A percentile compares a stretch with the other conserved stretches of the same genome.
These are phyloP conservation scores for Stephania japonica DNA, from an alignment of 164 flowering plant species.

Conservation along the genomic window DNA sequence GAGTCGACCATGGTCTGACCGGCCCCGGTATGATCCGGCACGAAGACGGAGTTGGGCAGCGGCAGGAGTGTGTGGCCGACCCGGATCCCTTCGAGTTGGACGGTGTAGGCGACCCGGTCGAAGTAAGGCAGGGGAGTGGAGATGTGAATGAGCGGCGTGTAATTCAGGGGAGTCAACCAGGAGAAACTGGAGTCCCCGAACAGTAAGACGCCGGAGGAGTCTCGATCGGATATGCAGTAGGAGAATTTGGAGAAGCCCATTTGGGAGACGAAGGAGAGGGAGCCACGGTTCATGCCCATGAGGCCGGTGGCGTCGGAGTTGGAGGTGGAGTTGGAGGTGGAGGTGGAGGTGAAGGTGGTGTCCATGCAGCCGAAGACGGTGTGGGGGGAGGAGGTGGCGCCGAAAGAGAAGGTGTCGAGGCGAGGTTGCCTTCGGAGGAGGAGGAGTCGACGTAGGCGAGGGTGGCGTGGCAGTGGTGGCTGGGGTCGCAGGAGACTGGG, in stretches of 20 bases:
- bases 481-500: constrained; percentile 65
- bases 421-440: constrained; percentile 67
- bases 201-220: constrained; percentile 52
- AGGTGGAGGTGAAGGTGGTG: constrained; percentile 30
- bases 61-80: constrained; percentile 40
- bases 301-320: constrained; percentile 54
- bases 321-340: constrained; percentile 39
- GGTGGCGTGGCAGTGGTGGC: constrained; percentile 54
- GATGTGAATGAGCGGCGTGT: constrained; percentile 60
- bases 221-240: constrained; percentile 63
- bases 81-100: constrained; percentile 62
- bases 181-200: constrained; percentile 45
- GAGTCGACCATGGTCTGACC: constrained; percentile 94
- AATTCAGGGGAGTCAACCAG: constrained; percentile 42
- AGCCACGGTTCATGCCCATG: constrained; percentile 84
- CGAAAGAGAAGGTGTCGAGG: constrained; percentile 55
- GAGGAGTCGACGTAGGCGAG: constrained; percentile 71
- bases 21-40: constrained; percentile 86
- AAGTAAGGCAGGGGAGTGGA: constrained; percentile 58
- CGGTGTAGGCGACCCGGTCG: constrained; percentile 66
- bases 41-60: constrained; percentile 50
- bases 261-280: constrained; percentile 67
- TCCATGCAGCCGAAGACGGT: constrained; percentile 76
- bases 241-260: constrained; percentile 59
- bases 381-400: constrained; percentile 23